Evolutionary conservation across 768 basidiomycete genomes (phyloP), one percentile per base, ranked within the genome.

Genomic region (Collybia sp.): DNA sequence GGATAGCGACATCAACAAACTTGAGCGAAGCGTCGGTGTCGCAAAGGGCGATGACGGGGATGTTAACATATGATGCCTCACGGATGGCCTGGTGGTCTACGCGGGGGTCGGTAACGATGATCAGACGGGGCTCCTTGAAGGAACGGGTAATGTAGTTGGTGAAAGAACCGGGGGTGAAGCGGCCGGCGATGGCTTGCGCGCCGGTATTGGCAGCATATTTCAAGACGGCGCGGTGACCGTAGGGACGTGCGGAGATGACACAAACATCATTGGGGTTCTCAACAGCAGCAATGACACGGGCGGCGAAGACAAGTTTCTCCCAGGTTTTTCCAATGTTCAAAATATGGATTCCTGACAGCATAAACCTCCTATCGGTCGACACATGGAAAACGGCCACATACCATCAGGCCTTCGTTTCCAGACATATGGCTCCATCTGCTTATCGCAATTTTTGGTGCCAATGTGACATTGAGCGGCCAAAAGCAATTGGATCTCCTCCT

Each of bases 71-170:
- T 47, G 95, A 95, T 39, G 96, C 94, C 76, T 99, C 96, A 58
- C 96, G 92, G 73, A 99, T 99, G 55, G 96, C 96, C 73, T 99
- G 96, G 80, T 98, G 96, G 75, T 98, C 96, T 53, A 97, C 91
- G 55, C 96, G 91, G 57, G 96, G 96, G 75, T 99, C 96, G 67
- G 95, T 97, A 52, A 99, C 95, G 62, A 99, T 66, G 69, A 99
- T 94, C 51, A 99, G 82, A 59, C 96, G 92, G 58, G 96, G 96
- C 74, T 99, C 96, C 78, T 97, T 98, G 89, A 98, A 99, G 50
- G 93, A 96, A 62, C 91, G 92, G 58, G 93, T 96, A 79, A 95
- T 95, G 79, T 97, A 97, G 78, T 99, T 99, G 66, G 96, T 98
- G 76, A 98, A 96, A 56, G 83, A 88, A 77, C 95, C 95, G 59